Conservation (phyloP, 2,329 filamentous ascomycete genomes). For the Microascus cirrosus region DNA sequence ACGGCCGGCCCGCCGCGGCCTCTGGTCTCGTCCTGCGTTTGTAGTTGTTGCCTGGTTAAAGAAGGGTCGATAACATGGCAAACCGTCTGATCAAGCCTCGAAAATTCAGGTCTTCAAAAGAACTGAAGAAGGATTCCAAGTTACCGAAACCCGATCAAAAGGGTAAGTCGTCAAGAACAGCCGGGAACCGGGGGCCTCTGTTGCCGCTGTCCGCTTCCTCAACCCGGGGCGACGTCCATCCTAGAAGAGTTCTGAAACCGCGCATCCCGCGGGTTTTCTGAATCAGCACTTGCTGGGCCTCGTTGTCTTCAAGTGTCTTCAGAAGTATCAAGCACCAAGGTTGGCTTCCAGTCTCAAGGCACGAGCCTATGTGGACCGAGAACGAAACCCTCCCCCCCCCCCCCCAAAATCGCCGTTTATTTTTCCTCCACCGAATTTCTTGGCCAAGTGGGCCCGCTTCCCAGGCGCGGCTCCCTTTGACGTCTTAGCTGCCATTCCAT, state of each 20-base stretch:
- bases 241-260: neutral
- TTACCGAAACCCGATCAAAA: neutral
- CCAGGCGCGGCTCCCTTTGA: neutral
- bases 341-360: neutral
- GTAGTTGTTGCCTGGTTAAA: neutral
- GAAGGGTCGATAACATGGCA: neutral
- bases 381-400: neutral
- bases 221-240: neutral
- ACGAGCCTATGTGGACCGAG: neutral
- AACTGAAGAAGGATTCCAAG: neutral
- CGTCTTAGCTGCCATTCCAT: neutral
- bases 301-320: neutral
- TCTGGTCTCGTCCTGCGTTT: neutral
- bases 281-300: neutral
- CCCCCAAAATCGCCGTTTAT: neutral
- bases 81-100: conserved; percentile 3
- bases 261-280: neutral
- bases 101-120: conserved; percentile 2
- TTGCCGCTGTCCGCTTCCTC: too few species aligned
- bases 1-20: neutral
- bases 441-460: neutral
- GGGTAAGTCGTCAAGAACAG: neutral
- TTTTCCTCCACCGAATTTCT: neutral
- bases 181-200: too few species aligned
- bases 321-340: neutral